phyloP scores from a whole-genome alignment of 306 rosid species.

The Mimosa bimucronata region DNA sequence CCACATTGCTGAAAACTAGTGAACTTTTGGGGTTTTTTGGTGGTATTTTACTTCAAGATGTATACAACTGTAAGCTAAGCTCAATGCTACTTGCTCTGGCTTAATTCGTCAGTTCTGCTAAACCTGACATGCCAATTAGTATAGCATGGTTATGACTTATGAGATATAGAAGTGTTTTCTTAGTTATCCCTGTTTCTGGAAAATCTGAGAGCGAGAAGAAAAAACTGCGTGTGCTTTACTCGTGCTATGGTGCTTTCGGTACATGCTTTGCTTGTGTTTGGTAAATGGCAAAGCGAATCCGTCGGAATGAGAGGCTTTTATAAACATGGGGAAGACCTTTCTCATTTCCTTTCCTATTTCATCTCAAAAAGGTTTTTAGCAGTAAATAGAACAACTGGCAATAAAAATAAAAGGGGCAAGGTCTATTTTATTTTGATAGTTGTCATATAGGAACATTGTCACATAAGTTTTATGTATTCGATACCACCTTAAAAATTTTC shows the following conservation, averaged over 20 bases:
- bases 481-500: no score
- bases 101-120: conserved; percentile 27
- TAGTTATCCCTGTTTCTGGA: no score
- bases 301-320: background rate
- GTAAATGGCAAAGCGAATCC: background rate
- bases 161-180: background rate
- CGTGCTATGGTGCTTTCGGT: background rate
- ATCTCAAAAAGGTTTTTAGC: background rate
- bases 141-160: background rate
- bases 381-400: background rate
- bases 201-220: no score
- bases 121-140: conserved; percentile 4
- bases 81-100: conserved; percentile 15
- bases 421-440: no score
- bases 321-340: background rate
- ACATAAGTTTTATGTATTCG: no score
- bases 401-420: background rate
- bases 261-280: background rate
- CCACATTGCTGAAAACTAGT: conserved; percentile 39
- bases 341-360: background rate
- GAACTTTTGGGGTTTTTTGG: conserved; percentile 29
- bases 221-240: background rate
- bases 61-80: conserved; percentile 27
- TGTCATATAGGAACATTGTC: no score
- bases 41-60: conserved; percentile 24